Percentiles rank a stretch among this genome's conserved stretches.
Evolutionary conservation across 192 early-diverging fungal species (phyloP).

Genomic region (Entomortierella beljakovae): DNA sequence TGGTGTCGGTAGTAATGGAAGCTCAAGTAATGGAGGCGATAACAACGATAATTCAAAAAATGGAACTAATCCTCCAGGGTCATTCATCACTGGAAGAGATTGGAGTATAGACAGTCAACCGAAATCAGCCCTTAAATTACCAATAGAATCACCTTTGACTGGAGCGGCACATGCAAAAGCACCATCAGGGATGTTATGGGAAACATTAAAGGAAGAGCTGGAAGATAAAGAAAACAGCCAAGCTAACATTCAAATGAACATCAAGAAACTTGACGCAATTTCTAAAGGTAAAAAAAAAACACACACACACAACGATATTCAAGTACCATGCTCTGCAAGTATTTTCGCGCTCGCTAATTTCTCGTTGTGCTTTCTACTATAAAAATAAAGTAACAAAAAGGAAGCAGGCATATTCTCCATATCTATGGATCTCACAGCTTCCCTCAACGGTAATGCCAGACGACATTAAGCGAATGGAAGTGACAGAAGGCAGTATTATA

Average conservation of each 20-base stretch:
- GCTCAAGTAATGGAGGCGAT: background rate
- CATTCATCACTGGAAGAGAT: conserved; percentile 12
- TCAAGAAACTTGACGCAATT: conserved; percentile 45
- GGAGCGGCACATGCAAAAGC: background rate
- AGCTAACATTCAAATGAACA: conserved; percentile 34
- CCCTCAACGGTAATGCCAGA: conserved; percentile 47
- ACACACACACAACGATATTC: background rate
- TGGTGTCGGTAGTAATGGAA: background rate
- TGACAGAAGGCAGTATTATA: conserved; percentile 27
- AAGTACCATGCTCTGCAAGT: too few relatives aligned
- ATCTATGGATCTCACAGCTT: conserved; percentile 28
- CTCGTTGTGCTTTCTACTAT: background rate
- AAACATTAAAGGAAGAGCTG: conserved; percentile 12
- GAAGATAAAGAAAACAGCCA: conserved; percentile 17
- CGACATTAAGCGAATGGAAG: conserved; percentile 42
- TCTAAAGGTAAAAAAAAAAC: conserved; percentile 26
- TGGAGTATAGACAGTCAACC: conserved; percentile 7
- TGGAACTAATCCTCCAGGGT: background rate
- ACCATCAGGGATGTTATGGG: conserved; percentile 12
- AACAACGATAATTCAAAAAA: background rate
- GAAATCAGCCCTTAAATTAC: background rate
- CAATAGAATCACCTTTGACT: background rate
- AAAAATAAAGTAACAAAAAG: conserved; percentile 26
- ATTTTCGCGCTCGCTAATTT: too few relatives aligned
- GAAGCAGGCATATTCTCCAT: conserved; percentile 47